Evolutionary conservation across 768 basidiomycete species (phyloP).

Genomic region (Hortiboletus flavorubellus): DNA sequence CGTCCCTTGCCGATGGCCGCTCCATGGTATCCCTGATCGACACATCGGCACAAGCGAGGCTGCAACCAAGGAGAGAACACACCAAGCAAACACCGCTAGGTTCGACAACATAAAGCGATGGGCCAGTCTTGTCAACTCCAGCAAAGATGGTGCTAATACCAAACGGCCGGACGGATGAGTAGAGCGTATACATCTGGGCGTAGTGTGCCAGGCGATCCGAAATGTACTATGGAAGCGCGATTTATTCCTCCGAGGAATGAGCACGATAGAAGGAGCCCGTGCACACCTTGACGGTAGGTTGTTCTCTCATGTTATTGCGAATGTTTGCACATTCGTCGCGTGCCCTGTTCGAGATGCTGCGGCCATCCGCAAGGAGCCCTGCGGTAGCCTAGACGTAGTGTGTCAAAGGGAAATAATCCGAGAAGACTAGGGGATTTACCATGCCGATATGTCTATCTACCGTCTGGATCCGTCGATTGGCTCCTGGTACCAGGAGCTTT

Average conservation of each 20-base stretch:
- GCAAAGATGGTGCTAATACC: conserved; percentile 92
- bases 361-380: conserved; percentile 90
- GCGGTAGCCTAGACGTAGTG: conserved; percentile 69
- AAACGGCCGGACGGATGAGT: conserved; percentile 97
- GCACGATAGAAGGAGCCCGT: neutral
- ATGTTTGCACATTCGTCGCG: conserved; percentile 77
- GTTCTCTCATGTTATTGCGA: conserved; percentile 68
- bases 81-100: conserved; percentile 93
- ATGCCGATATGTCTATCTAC: conserved; percentile 93
- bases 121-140: conserved; percentile 84
- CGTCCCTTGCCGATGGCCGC: conserved; percentile 98
- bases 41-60: neutral
- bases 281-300: conserved; percentile 75
- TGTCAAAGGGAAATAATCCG: neutral
- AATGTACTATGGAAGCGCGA: conserved; percentile 39
- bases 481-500: conserved; percentile 89
- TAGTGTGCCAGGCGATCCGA: conserved; percentile 84
- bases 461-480: conserved; percentile 90
- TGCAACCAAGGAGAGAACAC: conserved; percentile 27
- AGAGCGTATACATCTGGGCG: conserved; percentile 94
- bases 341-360: conserved; percentile 81
- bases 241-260: neutral
- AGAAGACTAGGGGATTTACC: conserved; percentile 41
- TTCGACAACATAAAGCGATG: conserved; percentile 85
- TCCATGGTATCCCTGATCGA: conserved; percentile 82